A percentile compares a stretch with the other conserved stretches of the same genome.
Conservation (phyloP, 257 asterid genomes). For the Cruciata laevipes region DNA sequence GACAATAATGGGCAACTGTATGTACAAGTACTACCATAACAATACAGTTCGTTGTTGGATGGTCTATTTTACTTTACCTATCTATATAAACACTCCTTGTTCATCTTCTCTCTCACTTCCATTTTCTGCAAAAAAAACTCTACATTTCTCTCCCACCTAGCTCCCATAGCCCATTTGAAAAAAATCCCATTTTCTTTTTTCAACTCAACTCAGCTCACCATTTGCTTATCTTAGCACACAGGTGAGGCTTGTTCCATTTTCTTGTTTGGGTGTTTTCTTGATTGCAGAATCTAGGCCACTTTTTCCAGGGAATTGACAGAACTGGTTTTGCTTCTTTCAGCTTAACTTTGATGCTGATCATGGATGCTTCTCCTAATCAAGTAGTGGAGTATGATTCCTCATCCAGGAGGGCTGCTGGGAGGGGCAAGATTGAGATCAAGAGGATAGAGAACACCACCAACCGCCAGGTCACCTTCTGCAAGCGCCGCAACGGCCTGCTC, state of each 20-base stretch:
- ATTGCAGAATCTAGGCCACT: constrained; percentile 29
- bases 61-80: constrained; percentile 35
- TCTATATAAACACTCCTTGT: constrained; percentile 40
- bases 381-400: constrained; percentile 40
- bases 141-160: constrained; percentile 24
- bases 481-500: constrained; percentile 72
- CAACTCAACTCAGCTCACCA: constrained; percentile 18
- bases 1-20: not conserved
- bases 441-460: constrained; percentile 82
- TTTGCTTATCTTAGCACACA: constrained; percentile 14
- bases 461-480: constrained; percentile 87
- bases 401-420: constrained; percentile 48
- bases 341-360: constrained; percentile 20
- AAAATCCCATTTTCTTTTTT: constrained; percentile 4
- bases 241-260: constrained; percentile 8
- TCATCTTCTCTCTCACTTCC: constrained; percentile 39
- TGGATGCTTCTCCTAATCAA: constrained; percentile 60
- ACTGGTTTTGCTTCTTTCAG: constrained; percentile 51
- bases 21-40: constrained; percentile 6
- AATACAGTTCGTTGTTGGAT: constrained; percentile 24
- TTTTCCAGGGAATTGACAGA: constrained; percentile 17
- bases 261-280: constrained; percentile 28
- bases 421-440: constrained; percentile 85
- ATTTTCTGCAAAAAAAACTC: constrained; percentile 43
- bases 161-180: not conserved